phyloP scores from a whole-genome alignment of 768 basidiomycete genomes.

The Pholiota conissans region DNA sequence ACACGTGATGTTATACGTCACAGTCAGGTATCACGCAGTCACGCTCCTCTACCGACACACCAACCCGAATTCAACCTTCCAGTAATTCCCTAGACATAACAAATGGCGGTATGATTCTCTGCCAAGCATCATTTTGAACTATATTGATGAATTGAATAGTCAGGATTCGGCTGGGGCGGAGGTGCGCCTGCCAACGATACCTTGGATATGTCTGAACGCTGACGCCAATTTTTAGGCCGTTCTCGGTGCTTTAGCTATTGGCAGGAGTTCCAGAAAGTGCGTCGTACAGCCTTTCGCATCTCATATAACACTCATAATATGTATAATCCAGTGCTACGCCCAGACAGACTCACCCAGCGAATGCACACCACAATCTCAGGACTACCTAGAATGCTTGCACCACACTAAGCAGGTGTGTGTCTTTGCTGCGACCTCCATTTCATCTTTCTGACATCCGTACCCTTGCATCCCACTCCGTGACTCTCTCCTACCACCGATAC shows the following conservation, averaged over 20 bases:
- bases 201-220: background rate
- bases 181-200: slow-evolving; percentile 25
- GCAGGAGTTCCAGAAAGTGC: slow-evolving; percentile 84
- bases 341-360: slow-evolving; percentile 71
- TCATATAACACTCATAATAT: background rate
- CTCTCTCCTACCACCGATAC: too few relatives aligned
- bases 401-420: slow-evolving; percentile 79
- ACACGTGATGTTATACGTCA: background rate
- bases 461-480: too few relatives aligned
- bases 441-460: background rate
- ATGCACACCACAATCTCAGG: slow-evolving; percentile 72
- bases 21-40: background rate
- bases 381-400: slow-evolving; percentile 93
- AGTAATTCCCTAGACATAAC: slow-evolving; percentile 11
- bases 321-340: slow-evolving; percentile 74
- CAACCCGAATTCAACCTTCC: slow-evolving; percentile 17
- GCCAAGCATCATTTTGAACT: background rate
- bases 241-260: slow-evolving; percentile 89
- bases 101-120: slow-evolving; percentile 38
- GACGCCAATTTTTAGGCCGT: slow-evolving; percentile 49
- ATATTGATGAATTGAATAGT: slow-evolving; percentile 26
- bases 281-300: background rate
- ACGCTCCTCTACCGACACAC: slow-evolving; percentile 4
- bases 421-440: background rate
- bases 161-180: slow-evolving; percentile 47